These are phyloP conservation scores for Novymonas esmeraldas DNA, from an alignment of 208 protist species.

Conservation along the genomic window DNA sequence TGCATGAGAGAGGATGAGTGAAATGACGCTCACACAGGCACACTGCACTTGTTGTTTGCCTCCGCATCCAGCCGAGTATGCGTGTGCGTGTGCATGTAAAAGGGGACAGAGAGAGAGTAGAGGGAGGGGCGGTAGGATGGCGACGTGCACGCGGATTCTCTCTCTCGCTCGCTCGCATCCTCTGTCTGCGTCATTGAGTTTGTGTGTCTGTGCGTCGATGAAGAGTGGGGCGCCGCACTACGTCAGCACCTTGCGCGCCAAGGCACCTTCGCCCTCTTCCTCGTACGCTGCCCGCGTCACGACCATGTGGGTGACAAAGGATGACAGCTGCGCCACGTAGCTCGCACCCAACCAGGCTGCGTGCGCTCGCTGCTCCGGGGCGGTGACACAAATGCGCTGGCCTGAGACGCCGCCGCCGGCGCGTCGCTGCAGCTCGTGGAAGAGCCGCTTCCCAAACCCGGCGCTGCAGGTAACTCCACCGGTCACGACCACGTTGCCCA, in stretches of 20 bases:
- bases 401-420: conserved; percentile 15
- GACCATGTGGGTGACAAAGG: conserved; percentile 89
- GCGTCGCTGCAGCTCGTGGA: conserved; percentile 84
- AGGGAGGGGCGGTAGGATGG: neutral
- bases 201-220: neutral
- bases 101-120: neutral
- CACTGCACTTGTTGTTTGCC: too few relatives aligned
- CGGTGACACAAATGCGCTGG: conserved; percentile 92
- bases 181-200: too few relatives aligned
- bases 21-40: too few relatives aligned
- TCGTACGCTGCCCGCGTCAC: conserved; percentile 49
- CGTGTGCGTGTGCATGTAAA: neutral
- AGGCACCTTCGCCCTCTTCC: conserved; percentile 57
- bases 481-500: conserved; percentile 85
- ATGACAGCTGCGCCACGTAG: conserved; percentile 93
- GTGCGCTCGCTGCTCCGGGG: conserved; percentile 90
- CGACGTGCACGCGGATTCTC: neutral
- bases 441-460: conserved; percentile 94
- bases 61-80: neutral
- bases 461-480: conserved; percentile 91
- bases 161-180: neutral
- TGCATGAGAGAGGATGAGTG: too few relatives aligned
- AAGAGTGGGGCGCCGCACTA: conserved; percentile 14
- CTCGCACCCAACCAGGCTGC: conserved; percentile 95
- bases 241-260: conserved; percentile 52